A percentile compares a stretch with the other conserved stretches of the same genome.
phyloP scores from a whole-genome alignment of 495 filamentous ascomycete species.

The Podospora sp. region DNA sequence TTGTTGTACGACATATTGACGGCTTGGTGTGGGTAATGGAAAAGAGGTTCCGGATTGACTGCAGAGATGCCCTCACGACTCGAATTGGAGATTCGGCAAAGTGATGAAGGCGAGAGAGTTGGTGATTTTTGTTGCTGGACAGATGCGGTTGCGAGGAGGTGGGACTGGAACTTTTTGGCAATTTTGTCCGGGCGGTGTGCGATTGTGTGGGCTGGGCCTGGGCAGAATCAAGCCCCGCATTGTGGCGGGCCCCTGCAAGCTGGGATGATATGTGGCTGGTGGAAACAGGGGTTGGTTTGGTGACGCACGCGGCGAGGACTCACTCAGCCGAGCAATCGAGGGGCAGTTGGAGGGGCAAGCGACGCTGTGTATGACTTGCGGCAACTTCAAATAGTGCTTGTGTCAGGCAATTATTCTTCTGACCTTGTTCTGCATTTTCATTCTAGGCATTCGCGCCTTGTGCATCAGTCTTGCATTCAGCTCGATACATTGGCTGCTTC shows the following conservation, averaged over 20 bases:
- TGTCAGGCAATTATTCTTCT: background rate
- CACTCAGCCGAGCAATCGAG: slow-evolving; percentile 2
- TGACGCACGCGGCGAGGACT: slow-evolving; percentile 18
- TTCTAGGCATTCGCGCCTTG: background rate
- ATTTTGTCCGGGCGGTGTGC: slow-evolving; percentile 19
- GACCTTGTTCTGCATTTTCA: background rate
- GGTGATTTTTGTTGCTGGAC: slow-evolving; percentile 18
- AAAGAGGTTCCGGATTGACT: slow-evolving; percentile 9
- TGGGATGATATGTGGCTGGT: background rate
- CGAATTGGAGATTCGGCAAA: slow-evolving; percentile 72
- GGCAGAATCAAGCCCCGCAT: slow-evolving; percentile 25
- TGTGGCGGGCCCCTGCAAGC: background rate
- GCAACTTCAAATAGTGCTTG: background rate
- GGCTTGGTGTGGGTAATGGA: slow-evolving; percentile 20
- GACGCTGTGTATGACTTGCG: background rate
- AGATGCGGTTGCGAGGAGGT: slow-evolving; percentile 5
- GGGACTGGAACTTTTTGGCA: slow-evolving; percentile 22
- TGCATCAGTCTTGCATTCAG: background rate
- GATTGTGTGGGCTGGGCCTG: slow-evolving; percentile 19
- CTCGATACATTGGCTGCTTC: background rate
- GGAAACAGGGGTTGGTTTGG: background rate
- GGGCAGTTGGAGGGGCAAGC: slow-evolving; percentile 17
- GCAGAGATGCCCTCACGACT: slow-evolving; percentile 62
- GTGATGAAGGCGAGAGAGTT: slow-evolving; percentile 65
- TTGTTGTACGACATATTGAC: slow-evolving; percentile 93